Percentiles rank a stretch among this genome's conserved stretches.
phyloP scores from a whole-genome alignment of 2,329 filamentous ascomycete species.

The Calonectria honghensis region DNA sequence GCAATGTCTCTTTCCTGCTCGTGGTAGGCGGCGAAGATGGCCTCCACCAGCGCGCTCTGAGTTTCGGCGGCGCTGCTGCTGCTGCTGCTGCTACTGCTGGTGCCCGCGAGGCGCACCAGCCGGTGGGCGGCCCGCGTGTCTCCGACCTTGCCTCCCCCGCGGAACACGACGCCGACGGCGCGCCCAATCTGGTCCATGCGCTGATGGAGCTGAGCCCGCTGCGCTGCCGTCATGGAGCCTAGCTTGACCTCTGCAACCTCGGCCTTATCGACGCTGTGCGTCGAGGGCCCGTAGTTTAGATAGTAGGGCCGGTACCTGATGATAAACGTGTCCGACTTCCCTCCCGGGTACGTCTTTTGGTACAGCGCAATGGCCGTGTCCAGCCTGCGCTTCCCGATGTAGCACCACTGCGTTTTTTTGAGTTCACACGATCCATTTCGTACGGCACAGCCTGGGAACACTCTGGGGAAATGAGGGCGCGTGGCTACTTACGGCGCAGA shows the following conservation, averaged over 20 bases:
- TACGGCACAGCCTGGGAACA: neutral
- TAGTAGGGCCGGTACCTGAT: slow-evolving; percentile 63
- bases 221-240: slow-evolving; percentile 50
- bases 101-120: slow-evolving; percentile 52
- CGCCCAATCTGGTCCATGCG: slow-evolving; percentile 56
- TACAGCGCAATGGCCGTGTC: slow-evolving; percentile 62
- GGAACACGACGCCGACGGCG: slow-evolving; percentile 59
- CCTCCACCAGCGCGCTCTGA: slow-evolving; percentile 51
- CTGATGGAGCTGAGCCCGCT: slow-evolving; percentile 53
- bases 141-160: slow-evolving; percentile 58
- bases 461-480: neutral
- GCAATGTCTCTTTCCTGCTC: slow-evolving; percentile 58
- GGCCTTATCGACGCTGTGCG: slow-evolving; percentile 51
- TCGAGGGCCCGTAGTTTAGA: slow-evolving; percentile 55
- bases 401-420: slow-evolving; percentile 58
- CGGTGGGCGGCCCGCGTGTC: slow-evolving; percentile 60
- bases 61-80: slow-evolving; percentile 32
- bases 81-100: too few relatives aligned
- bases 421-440: neutral
- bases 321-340: slow-evolving; percentile 58
- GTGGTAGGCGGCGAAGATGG: slow-evolving; percentile 56
- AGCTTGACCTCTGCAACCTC: slow-evolving; percentile 51
- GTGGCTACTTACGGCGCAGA: slow-evolving; percentile 54
- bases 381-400: slow-evolving; percentile 62
- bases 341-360: slow-evolving; percentile 63